phyloP scores from a whole-genome alignment of 169 alveolate species.

The Eimeria tenella region DNA sequence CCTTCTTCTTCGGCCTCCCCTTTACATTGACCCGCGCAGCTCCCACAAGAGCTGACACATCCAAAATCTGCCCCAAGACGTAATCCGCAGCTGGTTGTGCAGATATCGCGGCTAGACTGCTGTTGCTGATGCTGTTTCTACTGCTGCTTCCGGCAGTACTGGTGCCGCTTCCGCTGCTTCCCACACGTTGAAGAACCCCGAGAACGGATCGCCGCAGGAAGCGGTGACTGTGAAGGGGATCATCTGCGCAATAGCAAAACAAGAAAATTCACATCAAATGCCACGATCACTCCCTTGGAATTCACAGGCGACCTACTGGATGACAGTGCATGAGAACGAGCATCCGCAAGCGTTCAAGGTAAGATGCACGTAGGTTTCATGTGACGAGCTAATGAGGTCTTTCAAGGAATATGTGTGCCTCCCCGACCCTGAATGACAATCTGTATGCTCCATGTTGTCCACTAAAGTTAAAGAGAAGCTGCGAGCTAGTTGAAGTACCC shows the following conservation, averaged over 20 bases:
- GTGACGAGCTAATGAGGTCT: too few species aligned
- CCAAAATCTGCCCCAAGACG: constrained; percentile 90
- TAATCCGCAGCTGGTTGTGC: constrained; percentile 91
- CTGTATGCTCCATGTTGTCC: too few species aligned
- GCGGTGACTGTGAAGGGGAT: constrained; percentile 16
- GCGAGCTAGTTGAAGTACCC: too few species aligned
- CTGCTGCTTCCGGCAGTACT: constrained; percentile 40
- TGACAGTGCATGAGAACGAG: too few species aligned
- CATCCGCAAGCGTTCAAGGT: too few species aligned
- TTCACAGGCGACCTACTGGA: too few species aligned
- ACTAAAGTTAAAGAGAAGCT: too few species aligned
- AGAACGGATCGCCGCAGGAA: constrained; percentile 27
- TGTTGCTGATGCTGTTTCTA: constrained; percentile 79
- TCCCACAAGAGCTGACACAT: constrained; percentile 89
- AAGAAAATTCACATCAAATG: not conserved
- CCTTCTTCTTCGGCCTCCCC: constrained; percentile 95
- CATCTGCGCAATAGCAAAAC: constrained; percentile 3
- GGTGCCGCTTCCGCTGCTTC: constrained; percentile 34
- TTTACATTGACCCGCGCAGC: constrained; percentile 92
- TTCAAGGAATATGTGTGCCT: too few species aligned
- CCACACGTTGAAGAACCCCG: constrained; percentile 56
- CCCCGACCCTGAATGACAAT: too few species aligned
- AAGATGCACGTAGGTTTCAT: too few species aligned
- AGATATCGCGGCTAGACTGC: constrained; percentile 85
- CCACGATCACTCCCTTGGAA: too few species aligned